Conservation (phyloP, 73 alveolate genomes). For the Loxodes magnus region DNA sequence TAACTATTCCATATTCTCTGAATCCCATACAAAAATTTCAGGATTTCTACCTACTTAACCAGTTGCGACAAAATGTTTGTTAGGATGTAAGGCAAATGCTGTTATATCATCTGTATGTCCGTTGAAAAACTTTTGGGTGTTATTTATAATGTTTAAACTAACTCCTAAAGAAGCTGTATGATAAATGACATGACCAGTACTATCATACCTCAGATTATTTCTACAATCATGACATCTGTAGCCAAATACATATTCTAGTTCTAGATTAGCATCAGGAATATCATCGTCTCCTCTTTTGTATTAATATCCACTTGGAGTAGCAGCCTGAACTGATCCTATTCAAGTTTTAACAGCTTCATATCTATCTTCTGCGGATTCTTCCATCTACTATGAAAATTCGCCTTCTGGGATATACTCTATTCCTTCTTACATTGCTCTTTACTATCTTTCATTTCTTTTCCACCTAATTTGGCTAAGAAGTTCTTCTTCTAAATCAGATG, state of each 20-base stretch:
- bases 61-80: constrained; percentile 76
- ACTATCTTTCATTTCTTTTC: constrained; percentile 29
- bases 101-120: constrained; percentile 92
- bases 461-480: constrained; percentile 44
- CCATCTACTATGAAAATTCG: constrained; percentile 47
- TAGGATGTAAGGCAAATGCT: constrained; percentile 80
- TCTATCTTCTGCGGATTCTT: constrained; percentile 64
- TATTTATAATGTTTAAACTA: constrained; percentile 49
- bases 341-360: constrained; percentile 65
- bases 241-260: constrained; percentile 93
- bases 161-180: constrained; percentile 97
- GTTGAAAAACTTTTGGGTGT: constrained; percentile 63
- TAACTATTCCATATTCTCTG: constrained; percentile 71
- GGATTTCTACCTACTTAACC: constrained; percentile 97
- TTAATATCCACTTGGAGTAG: constrained; percentile 55
- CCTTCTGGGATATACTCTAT: constrained; percentile 40
- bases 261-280: constrained; percentile 89
- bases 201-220: constrained; percentile 82
- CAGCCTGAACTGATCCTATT: constrained; percentile 71
- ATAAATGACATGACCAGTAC: constrained; percentile 65
- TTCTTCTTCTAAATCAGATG: constrained; percentile 44
- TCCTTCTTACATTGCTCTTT: constrained; percentile 24
- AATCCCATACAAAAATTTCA: constrained; percentile 82
- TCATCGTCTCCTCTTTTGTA: constrained; percentile 74
- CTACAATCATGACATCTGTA: constrained; percentile 98